Evolutionary conservation across 2,329 filamentous ascomycete genomes (phyloP).

Genomic region (Fusarium oligoseptatum): DNA sequence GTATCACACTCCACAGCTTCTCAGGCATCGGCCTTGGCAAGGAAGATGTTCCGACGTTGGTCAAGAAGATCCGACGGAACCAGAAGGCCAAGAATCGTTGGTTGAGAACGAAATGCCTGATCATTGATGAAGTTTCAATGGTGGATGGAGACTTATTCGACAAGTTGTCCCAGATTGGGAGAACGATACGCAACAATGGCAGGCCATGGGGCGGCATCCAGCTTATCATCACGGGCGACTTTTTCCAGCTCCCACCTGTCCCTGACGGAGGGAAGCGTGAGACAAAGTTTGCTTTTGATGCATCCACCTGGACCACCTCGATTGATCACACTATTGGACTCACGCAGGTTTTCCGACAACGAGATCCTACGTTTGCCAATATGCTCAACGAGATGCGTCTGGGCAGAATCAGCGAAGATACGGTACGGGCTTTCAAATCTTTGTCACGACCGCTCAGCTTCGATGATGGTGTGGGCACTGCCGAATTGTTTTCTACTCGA

Average conservation of each 20-base stretch:
- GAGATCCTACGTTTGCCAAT: slow-evolving; percentile 85
- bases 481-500: slow-evolving; percentile 93
- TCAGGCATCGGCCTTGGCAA: slow-evolving; percentile 93
- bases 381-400: slow-evolving; percentile 99
- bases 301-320: slow-evolving; percentile 89
- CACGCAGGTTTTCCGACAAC: slow-evolving; percentile 96
- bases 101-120: slow-evolving; percentile 86
- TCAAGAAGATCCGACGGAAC: slow-evolving; percentile 93
- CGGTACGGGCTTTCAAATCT: slow-evolving; percentile 80
- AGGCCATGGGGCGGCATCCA: slow-evolving; percentile 96
- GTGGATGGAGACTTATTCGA: slow-evolving; percentile 97
- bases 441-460: slow-evolving; percentile 79
- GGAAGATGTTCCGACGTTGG: slow-evolving; percentile 81
- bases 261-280: slow-evolving; percentile 78
- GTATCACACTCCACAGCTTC: slow-evolving; percentile 96
- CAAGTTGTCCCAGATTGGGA: slow-evolving; percentile 90
- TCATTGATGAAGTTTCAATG: slow-evolving; percentile 98
- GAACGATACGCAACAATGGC: slow-evolving; percentile 88
- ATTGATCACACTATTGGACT: slow-evolving; percentile 97
- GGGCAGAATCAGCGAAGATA: slow-evolving; percentile 82
- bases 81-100: slow-evolving; percentile 89
- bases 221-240: slow-evolving; percentile 94
- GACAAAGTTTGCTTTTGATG: slow-evolving; percentile 93
- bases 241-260: slow-evolving; percentile 96
- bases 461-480: slow-evolving; percentile 77